These are phyloP conservation scores for Wickerhamiella occidentalis DNA, from an alignment of 805 yeast genomes.

Conservation along the genomic window DNA sequence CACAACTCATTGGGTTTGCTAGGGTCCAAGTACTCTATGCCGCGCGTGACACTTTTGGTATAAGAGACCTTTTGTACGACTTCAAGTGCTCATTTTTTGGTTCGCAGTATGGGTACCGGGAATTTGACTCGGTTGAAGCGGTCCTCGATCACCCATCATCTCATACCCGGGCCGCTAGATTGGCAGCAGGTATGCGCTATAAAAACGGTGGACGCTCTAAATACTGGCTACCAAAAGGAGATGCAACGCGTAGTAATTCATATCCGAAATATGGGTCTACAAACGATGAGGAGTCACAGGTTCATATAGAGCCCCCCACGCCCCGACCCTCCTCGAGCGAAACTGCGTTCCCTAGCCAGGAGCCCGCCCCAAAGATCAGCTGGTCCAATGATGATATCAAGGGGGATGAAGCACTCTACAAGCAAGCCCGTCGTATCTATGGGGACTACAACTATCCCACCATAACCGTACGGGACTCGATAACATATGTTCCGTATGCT, in stretches of 20 bases:
- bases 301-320: not conserved
- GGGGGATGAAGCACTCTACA: constrained; percentile 28
- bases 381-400: constrained; percentile 18
- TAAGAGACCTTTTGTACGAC: constrained; percentile 69
- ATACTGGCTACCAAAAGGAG: constrained; percentile 54
- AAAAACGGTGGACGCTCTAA: constrained; percentile 64
- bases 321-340: not conserved
- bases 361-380: not conserved
- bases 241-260: not conserved
- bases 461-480: constrained; percentile 26
- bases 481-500: constrained; percentile 19
- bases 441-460: constrained; percentile 37
- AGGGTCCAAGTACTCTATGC: constrained; percentile 53
- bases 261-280: constrained; percentile 7
- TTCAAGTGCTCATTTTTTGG: constrained; percentile 58
- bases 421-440: constrained; percentile 26
- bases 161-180: constrained; percentile 49
- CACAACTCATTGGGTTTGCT: constrained; percentile 54
- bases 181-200: constrained; percentile 75
- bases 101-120: constrained; percentile 62
- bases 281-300: not conserved
- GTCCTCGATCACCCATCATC: constrained; percentile 52
- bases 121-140: constrained; percentile 72
- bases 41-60: constrained; percentile 60
- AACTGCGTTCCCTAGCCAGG: not conserved